Conservation (phyloP, 2,329 filamentous ascomycete species). For the Neofusicoccum parvum region DNA sequence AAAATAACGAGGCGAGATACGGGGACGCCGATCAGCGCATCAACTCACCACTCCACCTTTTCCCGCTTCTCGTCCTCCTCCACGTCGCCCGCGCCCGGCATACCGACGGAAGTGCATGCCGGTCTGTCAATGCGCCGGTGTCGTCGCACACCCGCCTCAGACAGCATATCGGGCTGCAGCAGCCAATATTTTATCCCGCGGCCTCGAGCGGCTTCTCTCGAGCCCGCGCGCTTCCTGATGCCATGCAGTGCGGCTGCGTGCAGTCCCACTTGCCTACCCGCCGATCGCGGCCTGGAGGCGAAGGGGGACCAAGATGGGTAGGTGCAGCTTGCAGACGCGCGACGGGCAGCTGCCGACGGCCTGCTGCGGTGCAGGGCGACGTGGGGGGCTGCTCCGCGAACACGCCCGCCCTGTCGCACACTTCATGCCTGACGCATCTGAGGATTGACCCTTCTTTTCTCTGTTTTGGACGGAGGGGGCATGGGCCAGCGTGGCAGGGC, state of each 20-base stretch:
- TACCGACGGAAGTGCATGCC: neutral
- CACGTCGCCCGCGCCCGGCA: neutral
- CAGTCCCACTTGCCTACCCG: neutral
- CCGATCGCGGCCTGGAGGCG: neutral
- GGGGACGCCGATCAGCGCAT: neutral
- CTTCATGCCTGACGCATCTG: neutral
- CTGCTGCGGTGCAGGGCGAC: slow-evolving; percentile 3
- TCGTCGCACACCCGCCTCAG: too few relatives aligned
- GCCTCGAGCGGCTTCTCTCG: neutral
- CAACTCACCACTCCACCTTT: neutral
- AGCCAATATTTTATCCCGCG: neutral
- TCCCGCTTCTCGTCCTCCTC: neutral
- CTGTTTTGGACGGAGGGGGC: neutral
- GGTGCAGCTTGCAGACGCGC: neutral
- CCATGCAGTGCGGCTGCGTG: neutral
- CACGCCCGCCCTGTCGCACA: neutral
- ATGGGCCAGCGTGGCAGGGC: neutral
- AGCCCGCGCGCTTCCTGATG: neutral
- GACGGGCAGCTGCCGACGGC: neutral
- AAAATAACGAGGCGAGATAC: slow-evolving; percentile 16
- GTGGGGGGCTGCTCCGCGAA: slow-evolving; percentile 11
- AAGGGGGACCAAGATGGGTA: neutral
- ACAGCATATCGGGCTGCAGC: too few relatives aligned
- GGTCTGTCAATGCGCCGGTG: too few relatives aligned
- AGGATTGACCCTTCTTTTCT: neutral